Evolutionary conservation across 75 land plant species (phyloP).

Genomic region (Selaginella tamariscina): DNA sequence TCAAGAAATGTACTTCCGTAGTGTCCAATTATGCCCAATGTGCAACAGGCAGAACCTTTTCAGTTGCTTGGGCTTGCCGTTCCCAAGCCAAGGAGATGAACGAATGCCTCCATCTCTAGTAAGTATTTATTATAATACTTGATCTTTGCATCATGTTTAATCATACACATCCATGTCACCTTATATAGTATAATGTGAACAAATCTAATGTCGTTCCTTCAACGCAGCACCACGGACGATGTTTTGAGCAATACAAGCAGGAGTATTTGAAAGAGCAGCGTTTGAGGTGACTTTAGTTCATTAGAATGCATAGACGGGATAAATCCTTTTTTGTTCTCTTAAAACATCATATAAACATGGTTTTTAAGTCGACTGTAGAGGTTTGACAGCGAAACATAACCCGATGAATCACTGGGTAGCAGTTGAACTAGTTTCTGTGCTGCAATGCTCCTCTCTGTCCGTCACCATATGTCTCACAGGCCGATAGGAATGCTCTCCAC

Average conservation of each 20-base stretch:
- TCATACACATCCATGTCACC: background rate
- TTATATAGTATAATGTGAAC: background rate
- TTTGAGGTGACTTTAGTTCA: too few species aligned
- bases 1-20: constrained; percentile 71
- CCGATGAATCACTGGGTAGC: too few species aligned
- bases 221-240: constrained; percentile 44
- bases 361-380: too few species aligned
- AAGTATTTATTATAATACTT: constrained; percentile 20
- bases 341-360: too few species aligned
- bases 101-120: constrained; percentile 79
- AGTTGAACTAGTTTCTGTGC: too few species aligned
- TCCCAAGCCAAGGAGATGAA: constrained; percentile 67
- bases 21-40: constrained; percentile 73
- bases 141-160: background rate
- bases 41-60: constrained; percentile 76
- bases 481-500: too few species aligned
- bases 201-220: constrained; percentile 4
- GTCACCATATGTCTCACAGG: too few species aligned
- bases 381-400: too few species aligned
- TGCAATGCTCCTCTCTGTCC: too few species aligned
- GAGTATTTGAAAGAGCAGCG: constrained; percentile 34
- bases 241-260: constrained; percentile 43
- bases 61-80: constrained; percentile 84
- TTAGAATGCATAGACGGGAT: too few species aligned
- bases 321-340: too few species aligned